Conservation (phyloP, 1,139 yeast species). For the Torulaspora globosa region DNA sequence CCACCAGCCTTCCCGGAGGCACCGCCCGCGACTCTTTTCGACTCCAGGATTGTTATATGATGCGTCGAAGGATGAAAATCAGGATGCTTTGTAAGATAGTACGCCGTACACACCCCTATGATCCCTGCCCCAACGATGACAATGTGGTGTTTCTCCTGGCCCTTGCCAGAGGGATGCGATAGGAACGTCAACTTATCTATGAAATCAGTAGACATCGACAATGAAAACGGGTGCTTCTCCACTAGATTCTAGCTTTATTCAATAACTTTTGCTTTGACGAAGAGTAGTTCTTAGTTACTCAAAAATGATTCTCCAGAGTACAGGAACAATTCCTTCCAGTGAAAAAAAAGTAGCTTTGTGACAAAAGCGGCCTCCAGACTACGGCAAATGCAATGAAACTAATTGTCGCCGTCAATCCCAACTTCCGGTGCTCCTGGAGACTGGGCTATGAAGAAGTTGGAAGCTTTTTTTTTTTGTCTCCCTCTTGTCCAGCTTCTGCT, state of each 20-base stretch:
- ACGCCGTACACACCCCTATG: conserved; percentile 93
- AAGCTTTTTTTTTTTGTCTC: neutral
- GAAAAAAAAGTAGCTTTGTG: neutral
- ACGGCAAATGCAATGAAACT: neutral
- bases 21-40: conserved; percentile 92
- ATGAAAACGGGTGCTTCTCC: neutral
- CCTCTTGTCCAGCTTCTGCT: neutral
- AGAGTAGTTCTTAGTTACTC: neutral
- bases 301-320: neutral
- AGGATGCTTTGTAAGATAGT: conserved; percentile 79
- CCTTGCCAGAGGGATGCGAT: conserved; percentile 53
- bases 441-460: neutral
- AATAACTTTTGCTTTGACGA: neutral
- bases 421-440: neutral
- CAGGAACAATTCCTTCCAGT: neutral
- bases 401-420: neutral
- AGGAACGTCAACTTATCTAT: conserved; percentile 37
- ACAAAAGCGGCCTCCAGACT: neutral
- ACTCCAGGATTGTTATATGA: conserved; percentile 84
- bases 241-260: neutral
- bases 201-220: conserved; percentile 17
- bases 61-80: conserved; percentile 65
- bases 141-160: conserved; percentile 62
- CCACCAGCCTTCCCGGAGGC: conserved; percentile 99
- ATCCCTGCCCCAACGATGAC: conserved; percentile 91